These are phyloP conservation scores for Cladosporium halotolerans DNA, from an alignment of 2,329 filamentous ascomycete species.

Conservation along the genomic window DNA sequence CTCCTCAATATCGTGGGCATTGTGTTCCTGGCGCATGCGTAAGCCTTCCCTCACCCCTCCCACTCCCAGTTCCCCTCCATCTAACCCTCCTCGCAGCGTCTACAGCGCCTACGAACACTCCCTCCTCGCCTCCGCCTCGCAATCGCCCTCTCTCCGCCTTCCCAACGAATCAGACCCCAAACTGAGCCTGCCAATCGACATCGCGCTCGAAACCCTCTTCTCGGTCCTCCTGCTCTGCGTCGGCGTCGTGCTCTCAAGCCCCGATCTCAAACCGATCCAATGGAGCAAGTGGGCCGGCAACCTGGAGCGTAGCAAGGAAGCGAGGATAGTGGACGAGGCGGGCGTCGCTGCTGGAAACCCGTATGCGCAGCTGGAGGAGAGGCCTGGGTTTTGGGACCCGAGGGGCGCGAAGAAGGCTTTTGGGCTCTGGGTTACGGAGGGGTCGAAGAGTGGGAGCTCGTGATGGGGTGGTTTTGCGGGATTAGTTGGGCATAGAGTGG, in stretches of 20 bases:
- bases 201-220: slow-evolving; percentile 76
- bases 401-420: slow-evolving; percentile 70
- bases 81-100: slow-evolving; percentile 54
- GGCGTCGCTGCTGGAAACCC: slow-evolving; percentile 74
- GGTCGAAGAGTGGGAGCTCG: slow-evolving; percentile 14
- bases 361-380: slow-evolving; percentile 69
- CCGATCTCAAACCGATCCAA: slow-evolving; percentile 75
- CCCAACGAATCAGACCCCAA: slow-evolving; percentile 28
- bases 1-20: slow-evolving; percentile 64
- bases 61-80: slow-evolving; percentile 14
- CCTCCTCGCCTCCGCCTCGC: slow-evolving; percentile 51
- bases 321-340: slow-evolving; percentile 50
- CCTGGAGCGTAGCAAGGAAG: slow-evolving; percentile 63
- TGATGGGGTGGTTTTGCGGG: not conserved
- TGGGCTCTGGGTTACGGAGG: slow-evolving; percentile 59
- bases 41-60: slow-evolving; percentile 35
- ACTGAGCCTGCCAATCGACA: slow-evolving; percentile 66
- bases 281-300: slow-evolving; percentile 78
- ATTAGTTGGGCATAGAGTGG: no score
- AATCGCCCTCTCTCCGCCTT: slow-evolving; percentile 27
- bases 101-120: slow-evolving; percentile 96
- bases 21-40: slow-evolving; percentile 81
- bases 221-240: slow-evolving; percentile 75
- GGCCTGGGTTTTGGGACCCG: slow-evolving; percentile 82
- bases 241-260: slow-evolving; percentile 73